Base-by-base conservation (phyloP, 2,329 filamentous ascomycete genomes). In the Ilyonectria destructans region DNA sequence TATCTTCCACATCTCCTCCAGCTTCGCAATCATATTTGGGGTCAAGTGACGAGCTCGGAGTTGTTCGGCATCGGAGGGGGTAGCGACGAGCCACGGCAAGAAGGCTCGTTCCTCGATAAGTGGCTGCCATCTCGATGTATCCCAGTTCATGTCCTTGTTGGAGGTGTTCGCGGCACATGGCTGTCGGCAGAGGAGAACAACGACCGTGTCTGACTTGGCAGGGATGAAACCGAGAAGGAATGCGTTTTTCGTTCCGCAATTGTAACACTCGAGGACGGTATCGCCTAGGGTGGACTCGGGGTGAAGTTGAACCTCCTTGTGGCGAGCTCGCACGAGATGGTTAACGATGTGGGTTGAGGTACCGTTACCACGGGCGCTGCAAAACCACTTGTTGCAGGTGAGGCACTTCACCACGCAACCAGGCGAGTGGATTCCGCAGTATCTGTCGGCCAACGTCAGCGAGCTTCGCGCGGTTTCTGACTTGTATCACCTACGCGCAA, bases 141-240 rank as follows among this genome's bases (percentile, higher is more conserved):
- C 96, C 96, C 96, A 99, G 81, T 96, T 99, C 95, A 99, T 98
- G 78, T 99, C 96, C 83, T 99, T 99, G 72, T 94, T 96, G 37
- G 96, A 98, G 1, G 95, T 93, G 84, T 93, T 96, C 31, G 96
- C 92, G 37, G 96, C 96, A 81, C 96, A 99, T 54, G 96, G 96
- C 82, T 98, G 96, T 69, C 96, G 95, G 81, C 96, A 99, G 43
- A 99, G 89, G 51, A 99, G 90, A 26, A 99, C 96, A 8, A 99
- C 97, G 31, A 99, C 96, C 0, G 96, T 98, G 78, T 99, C 97
- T 12, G 96, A 98, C 80, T 99, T 99, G 64, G 96, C 96, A 10
- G 96, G 97, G 75, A 99, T 99, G 80, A 99, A 99, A 7, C 96
- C 96, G 31, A 99, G 91, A 40, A 98, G 87, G 76, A 99, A 99